Percentiles rank a stretch among this genome's conserved stretches.
These are phyloP conservation scores for Boehmeria nivea DNA, from an alignment of 306 rosid genomes.

Conservation along the genomic window DNA sequence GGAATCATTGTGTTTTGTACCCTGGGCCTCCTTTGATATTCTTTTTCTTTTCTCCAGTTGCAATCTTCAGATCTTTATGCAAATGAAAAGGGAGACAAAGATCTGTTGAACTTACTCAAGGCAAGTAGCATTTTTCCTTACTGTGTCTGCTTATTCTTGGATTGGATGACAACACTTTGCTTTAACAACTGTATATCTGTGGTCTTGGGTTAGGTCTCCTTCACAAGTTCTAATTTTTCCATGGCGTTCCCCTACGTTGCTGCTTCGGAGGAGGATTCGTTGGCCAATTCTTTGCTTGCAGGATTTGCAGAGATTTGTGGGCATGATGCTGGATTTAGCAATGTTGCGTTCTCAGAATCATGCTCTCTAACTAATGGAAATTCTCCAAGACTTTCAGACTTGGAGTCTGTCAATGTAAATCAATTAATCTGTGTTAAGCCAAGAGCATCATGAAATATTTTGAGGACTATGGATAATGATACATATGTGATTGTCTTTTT, in stretches of 20 bases:
- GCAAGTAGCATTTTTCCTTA: conserved; percentile 33
- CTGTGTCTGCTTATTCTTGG: conserved; percentile 12
- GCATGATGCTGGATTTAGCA: conserved; percentile 45
- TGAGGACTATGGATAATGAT: conserved; percentile 9
- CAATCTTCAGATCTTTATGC: conserved; percentile 65
- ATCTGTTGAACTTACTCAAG: conserved; percentile 68
- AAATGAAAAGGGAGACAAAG: conserved; percentile 43
- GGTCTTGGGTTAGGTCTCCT: conserved; percentile 53
- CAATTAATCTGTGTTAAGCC: conserved; percentile 10
- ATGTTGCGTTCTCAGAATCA: conserved; percentile 51
- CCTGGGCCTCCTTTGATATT: conserved; percentile 7
- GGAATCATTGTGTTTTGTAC: too few species aligned
- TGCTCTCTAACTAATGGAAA: conserved; percentile 51
- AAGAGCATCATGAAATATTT: conserved; percentile 20
- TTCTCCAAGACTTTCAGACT: conserved; percentile 33
- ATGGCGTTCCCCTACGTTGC: conserved; percentile 88
- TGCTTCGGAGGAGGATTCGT: conserved; percentile 53
- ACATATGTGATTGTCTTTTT: conserved; percentile 26
- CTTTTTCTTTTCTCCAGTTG: conserved; percentile 49
- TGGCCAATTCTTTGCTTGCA: conserved; percentile 56
- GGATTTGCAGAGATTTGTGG: conserved; percentile 80
- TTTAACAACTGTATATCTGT: conserved; percentile 23
- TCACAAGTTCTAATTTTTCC: conserved; percentile 70
- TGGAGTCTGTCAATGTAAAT: conserved; percentile 67
- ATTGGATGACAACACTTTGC: conserved; percentile 18